phyloP scores from a whole-genome alignment of 2,329 filamentous ascomycete genomes.

The Verticillium albo-atrum region DNA sequence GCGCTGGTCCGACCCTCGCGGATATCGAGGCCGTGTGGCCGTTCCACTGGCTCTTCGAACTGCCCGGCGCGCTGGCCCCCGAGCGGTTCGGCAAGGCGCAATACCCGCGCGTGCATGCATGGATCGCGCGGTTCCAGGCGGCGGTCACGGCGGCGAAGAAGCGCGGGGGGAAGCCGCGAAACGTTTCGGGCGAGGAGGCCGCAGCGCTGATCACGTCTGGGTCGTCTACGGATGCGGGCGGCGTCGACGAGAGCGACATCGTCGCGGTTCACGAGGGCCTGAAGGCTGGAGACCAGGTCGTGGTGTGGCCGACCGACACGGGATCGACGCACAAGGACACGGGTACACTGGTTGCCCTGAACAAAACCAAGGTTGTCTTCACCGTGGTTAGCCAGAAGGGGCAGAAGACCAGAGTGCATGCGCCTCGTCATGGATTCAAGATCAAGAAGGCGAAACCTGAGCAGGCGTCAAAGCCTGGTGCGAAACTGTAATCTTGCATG shows the following conservation, averaged over 20 bases:
- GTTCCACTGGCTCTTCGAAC: conserved; percentile 58
- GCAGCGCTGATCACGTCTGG: conserved; percentile 35
- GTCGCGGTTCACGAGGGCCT: conserved; percentile 38
- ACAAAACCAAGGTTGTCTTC: conserved; percentile 52
- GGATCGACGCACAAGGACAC: conserved; percentile 54
- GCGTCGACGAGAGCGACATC: not conserved
- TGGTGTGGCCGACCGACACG: conserved; percentile 59
- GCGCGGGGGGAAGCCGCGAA: conserved; percentile 27
- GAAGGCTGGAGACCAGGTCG: conserved; percentile 47
- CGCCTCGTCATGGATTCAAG: conserved; percentile 56
- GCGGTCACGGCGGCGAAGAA: conserved; percentile 37
- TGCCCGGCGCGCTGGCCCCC: conserved; percentile 51
- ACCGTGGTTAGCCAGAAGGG: conserved; percentile 39
- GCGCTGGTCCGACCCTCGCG: conserved; percentile 46
- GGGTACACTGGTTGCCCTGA: conserved; percentile 50
- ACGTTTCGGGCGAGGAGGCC: conserved; percentile 50
- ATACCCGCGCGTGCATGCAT: conserved; percentile 59
- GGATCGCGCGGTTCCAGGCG: conserved; percentile 57
- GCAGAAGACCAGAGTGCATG: conserved; percentile 48
- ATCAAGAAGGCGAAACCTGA: conserved; percentile 27
- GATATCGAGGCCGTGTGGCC: conserved; percentile 69
- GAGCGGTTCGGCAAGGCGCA: conserved; percentile 43
- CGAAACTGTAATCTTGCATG: not conserved
- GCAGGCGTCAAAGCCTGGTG: not conserved
- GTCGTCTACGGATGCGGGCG: not conserved